These are phyloP conservation scores for Roridomyces roridus DNA, from an alignment of 768 basidiomycete genomes.

Conservation along the genomic window DNA sequence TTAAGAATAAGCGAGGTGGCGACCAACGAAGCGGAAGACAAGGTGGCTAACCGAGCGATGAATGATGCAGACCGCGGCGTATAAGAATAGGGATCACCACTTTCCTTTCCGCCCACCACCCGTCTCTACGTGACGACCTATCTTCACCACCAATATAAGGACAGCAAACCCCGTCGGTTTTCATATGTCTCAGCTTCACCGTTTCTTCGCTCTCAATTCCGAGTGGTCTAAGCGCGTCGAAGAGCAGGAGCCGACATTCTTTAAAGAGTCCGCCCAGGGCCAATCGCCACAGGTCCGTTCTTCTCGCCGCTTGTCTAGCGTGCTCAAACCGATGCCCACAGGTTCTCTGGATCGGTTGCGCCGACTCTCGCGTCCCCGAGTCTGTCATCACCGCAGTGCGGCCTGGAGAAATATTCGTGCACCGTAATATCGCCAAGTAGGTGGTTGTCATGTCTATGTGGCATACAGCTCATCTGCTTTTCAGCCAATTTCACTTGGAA, in stretches of 20 bases:
- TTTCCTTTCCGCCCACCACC: no score
- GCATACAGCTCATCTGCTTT: constrained; percentile 2
- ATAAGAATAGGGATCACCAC: no score
- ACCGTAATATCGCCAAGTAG: constrained; percentile 89
- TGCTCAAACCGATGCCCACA: constrained; percentile 37
- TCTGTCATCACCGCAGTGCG: constrained; percentile 68
- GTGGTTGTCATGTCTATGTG: constrained; percentile 29
- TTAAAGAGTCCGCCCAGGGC: constrained; percentile 61
- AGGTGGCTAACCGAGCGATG: no score
- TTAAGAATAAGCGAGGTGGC: no score
- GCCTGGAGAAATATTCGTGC: constrained; percentile 85
- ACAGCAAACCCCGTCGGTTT: no score
- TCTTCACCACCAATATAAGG: no score
- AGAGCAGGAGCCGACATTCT: constrained; percentile 65
- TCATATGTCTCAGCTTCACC: no score
- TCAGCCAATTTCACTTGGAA: constrained; percentile 73
- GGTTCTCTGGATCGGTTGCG: constrained; percentile 83
- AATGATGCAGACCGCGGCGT: no score
- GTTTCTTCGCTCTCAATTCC: constrained; percentile 56
- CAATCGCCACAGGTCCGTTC: constrained; percentile 67
- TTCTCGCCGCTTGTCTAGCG: no score
- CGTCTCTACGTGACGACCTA: no score
- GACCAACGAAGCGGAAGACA: no score
- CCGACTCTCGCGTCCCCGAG: constrained; percentile 88
- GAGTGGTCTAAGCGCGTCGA: constrained; percentile 74